Conservation (phyloP, 108 stramenopile species). For the Skeletonema costatum region DNA sequence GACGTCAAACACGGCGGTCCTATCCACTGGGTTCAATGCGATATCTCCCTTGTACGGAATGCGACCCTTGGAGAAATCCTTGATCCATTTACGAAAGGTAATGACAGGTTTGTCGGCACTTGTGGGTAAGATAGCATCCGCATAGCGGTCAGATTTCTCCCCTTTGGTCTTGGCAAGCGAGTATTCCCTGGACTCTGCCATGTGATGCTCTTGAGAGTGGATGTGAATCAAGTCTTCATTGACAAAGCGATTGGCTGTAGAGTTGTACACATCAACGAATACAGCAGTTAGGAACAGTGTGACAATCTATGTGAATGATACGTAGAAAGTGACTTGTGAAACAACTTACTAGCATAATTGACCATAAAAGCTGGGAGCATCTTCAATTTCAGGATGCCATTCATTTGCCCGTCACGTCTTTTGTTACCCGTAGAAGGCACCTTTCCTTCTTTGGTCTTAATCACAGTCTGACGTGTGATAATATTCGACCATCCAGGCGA, state of each 20-base stretch:
- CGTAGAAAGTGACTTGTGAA: too few species aligned
- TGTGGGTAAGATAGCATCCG: constrained; percentile 17
- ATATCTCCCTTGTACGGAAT: constrained; percentile 35
- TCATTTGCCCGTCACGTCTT: not conserved
- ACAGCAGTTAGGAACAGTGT: too few species aligned
- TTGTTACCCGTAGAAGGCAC: constrained; percentile 9
- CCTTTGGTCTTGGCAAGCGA: not conserved
- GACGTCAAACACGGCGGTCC: constrained; percentile 39
- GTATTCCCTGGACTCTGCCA: constrained; percentile 18
- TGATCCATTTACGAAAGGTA: constrained; percentile 43
- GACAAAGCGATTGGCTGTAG: constrained; percentile 18
- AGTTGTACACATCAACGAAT: too few species aligned
- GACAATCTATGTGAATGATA: too few species aligned
- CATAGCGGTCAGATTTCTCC: constrained; percentile 20
- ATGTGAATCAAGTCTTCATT: constrained; percentile 46
- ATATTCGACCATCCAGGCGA: constrained; percentile 41
- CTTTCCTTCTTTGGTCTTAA: constrained; percentile 20
- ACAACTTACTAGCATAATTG: too few species aligned
- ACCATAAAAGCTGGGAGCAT: too few species aligned
- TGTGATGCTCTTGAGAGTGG: constrained; percentile 35
- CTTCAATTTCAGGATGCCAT: too few species aligned
- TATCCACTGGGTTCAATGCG: constrained; percentile 15
- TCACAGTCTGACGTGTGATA: constrained; percentile 28
- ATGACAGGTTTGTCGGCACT: constrained; percentile 40
- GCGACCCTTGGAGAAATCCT: constrained; percentile 22